Percentiles rank a stretch among this genome's conserved stretches.
Evolutionary conservation across 148 eudicot genomes (phyloP).

Genomic region (Vaccinium vitisidaea): DNA sequence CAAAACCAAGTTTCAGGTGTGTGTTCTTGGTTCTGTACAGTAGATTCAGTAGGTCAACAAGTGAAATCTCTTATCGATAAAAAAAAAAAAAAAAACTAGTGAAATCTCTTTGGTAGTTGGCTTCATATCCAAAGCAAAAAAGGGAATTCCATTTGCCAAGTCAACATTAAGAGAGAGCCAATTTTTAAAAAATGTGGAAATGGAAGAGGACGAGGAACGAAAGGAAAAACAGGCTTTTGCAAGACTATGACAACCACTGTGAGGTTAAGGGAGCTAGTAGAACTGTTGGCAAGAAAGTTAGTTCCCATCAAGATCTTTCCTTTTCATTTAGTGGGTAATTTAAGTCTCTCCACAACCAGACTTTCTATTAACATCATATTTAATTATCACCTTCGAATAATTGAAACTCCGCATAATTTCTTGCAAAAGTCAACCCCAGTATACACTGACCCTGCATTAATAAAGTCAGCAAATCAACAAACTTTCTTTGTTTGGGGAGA

Average conservation of each 20-base stretch:
- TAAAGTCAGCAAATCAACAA: conserved; percentile 15
- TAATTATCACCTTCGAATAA: conserved; percentile 77
- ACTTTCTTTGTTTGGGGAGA: neutral
- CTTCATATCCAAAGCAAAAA: neutral
- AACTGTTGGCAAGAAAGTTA: neutral
- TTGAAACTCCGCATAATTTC: conserved; percentile 90
- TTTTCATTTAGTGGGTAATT: neutral
- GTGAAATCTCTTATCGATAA: no score
- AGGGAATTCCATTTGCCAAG: neutral
- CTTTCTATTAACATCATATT: neutral
- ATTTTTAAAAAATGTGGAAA: neutral
- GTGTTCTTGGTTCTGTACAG: no score
- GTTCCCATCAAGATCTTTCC: neutral
- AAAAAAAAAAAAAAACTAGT: neutral
- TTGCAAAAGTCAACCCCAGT: conserved; percentile 97
- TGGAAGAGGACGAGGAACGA: neutral
- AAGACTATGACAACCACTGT: neutral
- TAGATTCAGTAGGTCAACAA: no score
- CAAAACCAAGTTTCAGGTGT: no score
- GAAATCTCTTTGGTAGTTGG: neutral
- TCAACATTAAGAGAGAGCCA: neutral
- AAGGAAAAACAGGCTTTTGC: neutral
- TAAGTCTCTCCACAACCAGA: conserved; percentile 3
- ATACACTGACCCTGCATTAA: conserved; percentile 75
- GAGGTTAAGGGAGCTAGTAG: neutral